Percentiles rank a stretch among this genome's conserved stretches.
phyloP scores from a whole-genome alignment of 495 filamentous ascomycete species.

The Podospora appendiculata region DNA sequence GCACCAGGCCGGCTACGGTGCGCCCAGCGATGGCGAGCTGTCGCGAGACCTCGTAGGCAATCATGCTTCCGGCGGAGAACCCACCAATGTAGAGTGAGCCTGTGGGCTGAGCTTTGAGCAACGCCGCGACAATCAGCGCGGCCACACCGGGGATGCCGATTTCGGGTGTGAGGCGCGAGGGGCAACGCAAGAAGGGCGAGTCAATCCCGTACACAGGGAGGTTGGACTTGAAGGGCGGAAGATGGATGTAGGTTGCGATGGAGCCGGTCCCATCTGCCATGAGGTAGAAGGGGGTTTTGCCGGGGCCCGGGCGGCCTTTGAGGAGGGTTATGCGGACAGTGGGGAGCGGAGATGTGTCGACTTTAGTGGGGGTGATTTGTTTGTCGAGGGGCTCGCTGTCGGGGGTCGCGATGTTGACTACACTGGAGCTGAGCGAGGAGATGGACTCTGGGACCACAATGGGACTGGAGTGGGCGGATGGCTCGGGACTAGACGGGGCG shows the following conservation, averaged over 20 bases:
- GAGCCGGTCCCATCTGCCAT: conserved; percentile 66
- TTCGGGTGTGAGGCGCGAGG: conserved; percentile 36
- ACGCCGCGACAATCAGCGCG: conserved; percentile 42
- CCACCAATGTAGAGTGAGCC: conserved; percentile 58
- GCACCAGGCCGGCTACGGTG: conserved; percentile 33
- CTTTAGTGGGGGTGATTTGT: conserved; percentile 1
- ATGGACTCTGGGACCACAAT: too few species aligned
- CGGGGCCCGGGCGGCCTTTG: conserved; percentile 49
- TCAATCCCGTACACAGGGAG: conserved; percentile 49
- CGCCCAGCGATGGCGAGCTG: conserved; percentile 58
- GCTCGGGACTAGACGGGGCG: too few species aligned
- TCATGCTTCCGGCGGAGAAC: conserved; percentile 77
- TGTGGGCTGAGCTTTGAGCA: conserved; percentile 45
- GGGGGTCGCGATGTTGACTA: too few species aligned
- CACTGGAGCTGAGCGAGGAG: too few species aligned
- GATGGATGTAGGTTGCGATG: conserved; percentile 45
- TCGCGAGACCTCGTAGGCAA: conserved; percentile 67
- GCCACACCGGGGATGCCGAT: conserved; percentile 40
- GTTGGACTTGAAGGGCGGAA: conserved; percentile 33
- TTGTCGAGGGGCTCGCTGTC: conserved; percentile 5
- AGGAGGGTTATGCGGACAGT: conserved; percentile 35
- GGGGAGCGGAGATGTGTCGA: neutral
- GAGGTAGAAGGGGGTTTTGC: conserved; percentile 50
- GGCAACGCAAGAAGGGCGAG: conserved; percentile 44
- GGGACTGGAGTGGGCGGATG: too few species aligned